phyloP scores from a whole-genome alignment of 2,329 filamentous ascomycete genomes.

The Fonsecaea pedrosoi region DNA sequence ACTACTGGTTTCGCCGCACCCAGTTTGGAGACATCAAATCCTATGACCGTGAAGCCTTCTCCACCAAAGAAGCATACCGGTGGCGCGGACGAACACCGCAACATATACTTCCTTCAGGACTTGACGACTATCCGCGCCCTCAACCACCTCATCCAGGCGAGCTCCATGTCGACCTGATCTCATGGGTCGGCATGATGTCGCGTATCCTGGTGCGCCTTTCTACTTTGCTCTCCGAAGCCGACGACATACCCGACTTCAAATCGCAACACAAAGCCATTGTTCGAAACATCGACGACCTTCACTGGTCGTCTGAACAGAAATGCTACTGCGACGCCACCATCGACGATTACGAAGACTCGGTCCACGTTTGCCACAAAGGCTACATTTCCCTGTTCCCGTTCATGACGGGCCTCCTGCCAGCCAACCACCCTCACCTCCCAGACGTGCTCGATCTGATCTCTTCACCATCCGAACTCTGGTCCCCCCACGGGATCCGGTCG shows the following conservation, averaged over 20 bases:
- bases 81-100: constrained; percentile 89
- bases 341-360: constrained; percentile 90
- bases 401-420: constrained; percentile 77
- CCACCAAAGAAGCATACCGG: constrained; percentile 88
- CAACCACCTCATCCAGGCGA: constrained; percentile 95
- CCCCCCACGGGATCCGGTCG: constrained; percentile 83
- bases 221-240: constrained; percentile 72
- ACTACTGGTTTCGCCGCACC: constrained; percentile 92
- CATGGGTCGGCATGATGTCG: constrained; percentile 97
- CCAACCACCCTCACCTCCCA: constrained; percentile 76
- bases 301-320: constrained; percentile 82
- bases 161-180: constrained; percentile 91
- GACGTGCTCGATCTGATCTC: constrained; percentile 77
- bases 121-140: constrained; percentile 94
- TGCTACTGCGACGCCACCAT: constrained; percentile 95
- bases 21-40: constrained; percentile 88
- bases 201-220: constrained; percentile 83
- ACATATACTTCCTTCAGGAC: constrained; percentile 88
- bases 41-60: constrained; percentile 89
- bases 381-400: constrained; percentile 95
- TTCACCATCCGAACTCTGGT: constrained; percentile 88
- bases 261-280: constrained; percentile 77
- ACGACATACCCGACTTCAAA: constrained; percentile 76
- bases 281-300: constrained; percentile 87
- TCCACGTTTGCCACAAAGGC: constrained; percentile 92